These are phyloP conservation scores for Crithidia sp. DNA, from an alignment of 208 protist genomes.

Conservation along the genomic window DNA sequence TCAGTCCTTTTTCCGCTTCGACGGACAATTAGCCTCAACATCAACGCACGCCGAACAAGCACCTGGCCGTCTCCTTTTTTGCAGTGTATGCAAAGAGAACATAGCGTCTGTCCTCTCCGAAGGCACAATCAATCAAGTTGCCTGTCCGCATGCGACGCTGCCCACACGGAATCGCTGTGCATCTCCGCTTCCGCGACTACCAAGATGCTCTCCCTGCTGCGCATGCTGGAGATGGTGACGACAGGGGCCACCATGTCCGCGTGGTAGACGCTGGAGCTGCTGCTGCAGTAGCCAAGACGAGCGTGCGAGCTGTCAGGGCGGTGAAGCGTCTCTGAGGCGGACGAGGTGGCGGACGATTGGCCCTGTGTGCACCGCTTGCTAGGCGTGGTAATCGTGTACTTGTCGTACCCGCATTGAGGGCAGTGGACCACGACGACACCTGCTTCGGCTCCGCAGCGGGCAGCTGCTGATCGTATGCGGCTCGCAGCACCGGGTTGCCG, in stretches of 20 bases:
- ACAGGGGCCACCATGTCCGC: constrained; percentile 15
- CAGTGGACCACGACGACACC: constrained; percentile 28
- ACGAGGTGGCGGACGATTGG: constrained; percentile 38
- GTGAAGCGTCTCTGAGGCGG: constrained; percentile 20
- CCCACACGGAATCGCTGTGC: not conserved
- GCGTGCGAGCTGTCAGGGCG: constrained; percentile 4
- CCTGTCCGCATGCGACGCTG: too few species aligned
- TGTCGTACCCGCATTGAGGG: not conserved
- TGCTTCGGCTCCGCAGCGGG: constrained; percentile 18
- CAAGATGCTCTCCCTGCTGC: constrained; percentile 28
- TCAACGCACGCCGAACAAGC: too few species aligned
- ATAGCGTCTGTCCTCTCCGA: too few species aligned
- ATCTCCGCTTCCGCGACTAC: not conserved
- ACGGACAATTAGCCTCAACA: too few species aligned
- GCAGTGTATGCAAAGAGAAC: too few species aligned
- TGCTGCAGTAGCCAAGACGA: constrained; percentile 18
- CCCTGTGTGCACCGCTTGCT: constrained; percentile 45
- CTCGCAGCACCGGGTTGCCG: constrained; percentile 58
- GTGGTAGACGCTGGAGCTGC: constrained; percentile 30
- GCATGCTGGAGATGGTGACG: constrained; percentile 30
- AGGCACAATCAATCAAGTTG: too few species aligned
- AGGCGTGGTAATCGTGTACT: constrained; percentile 34
- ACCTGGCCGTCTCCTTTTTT: too few species aligned
- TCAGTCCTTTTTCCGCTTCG: too few species aligned
- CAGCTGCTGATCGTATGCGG: constrained; percentile 72